A percentile compares a stretch with the other conserved stretches of the same genome.
Evolutionary conservation across 2,329 filamentous ascomycete species (phyloP).

Genomic region (Juglanconis juglandina): DNA sequence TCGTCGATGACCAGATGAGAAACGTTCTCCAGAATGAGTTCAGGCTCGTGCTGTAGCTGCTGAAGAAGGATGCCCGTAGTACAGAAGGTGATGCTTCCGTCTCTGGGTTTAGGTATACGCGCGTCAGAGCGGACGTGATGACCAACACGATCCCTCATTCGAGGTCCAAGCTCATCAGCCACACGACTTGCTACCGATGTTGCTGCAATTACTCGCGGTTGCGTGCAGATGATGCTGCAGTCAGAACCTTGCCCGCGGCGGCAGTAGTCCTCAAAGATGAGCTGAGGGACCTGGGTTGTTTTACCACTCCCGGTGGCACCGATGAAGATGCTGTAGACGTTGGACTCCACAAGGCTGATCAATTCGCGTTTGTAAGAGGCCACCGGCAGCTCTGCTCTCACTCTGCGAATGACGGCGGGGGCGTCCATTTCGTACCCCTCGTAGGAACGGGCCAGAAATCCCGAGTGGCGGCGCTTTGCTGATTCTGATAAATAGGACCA

Average conservation of each 20-base stretch:
- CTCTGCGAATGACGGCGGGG: background rate
- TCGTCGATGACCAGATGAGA: slow-evolving; percentile 51
- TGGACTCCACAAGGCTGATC: slow-evolving; percentile 3
- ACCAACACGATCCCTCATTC: slow-evolving; percentile 38
- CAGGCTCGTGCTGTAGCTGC: slow-evolving; percentile 37
- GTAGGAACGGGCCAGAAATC: background rate
- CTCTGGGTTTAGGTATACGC: slow-evolving; percentile 26
- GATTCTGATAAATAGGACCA: background rate
- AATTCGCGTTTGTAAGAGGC: background rate
- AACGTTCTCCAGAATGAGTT: slow-evolving; percentile 35
- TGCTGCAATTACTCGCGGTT: slow-evolving; percentile 45
- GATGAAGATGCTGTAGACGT: slow-evolving; percentile 14
- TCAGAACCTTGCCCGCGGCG: slow-evolving; percentile 31
- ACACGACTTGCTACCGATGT: slow-evolving; percentile 43
- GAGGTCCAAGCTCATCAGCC: slow-evolving; percentile 41
- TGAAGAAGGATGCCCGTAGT: slow-evolving; percentile 47
- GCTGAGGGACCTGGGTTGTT: slow-evolving; percentile 45
- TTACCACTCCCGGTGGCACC: slow-evolving; percentile 17
- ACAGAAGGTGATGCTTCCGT: slow-evolving; percentile 42
- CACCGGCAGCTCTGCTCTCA: background rate
- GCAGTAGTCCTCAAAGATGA: slow-evolving; percentile 47
- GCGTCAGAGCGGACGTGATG: slow-evolving; percentile 43
- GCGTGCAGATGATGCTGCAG: slow-evolving; percentile 49
- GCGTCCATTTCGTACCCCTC: background rate
- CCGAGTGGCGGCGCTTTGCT: background rate